Evolutionary conservation across 441 rosid genomes (phyloP).

Genomic region (Gossypium gossypioides): DNA sequence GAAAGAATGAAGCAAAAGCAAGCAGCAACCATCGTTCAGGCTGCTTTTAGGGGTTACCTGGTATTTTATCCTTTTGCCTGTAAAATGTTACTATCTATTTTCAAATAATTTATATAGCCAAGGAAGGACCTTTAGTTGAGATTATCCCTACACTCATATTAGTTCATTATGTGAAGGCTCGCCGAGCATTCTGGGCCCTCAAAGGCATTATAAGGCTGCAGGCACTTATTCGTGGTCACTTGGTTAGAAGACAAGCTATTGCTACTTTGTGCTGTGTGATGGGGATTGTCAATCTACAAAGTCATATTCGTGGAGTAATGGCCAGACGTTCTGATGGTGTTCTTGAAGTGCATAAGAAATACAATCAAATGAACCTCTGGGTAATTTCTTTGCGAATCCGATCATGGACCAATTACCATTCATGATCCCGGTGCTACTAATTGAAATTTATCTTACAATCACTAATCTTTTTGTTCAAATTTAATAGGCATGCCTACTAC

Average conservation of each 20-base stretch:
- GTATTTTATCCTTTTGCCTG: constrained; percentile 34
- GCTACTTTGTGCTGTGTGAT: constrained; percentile 47
- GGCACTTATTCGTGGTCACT: constrained; percentile 65
- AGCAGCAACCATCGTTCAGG: constrained; percentile 70
- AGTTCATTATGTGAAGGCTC: constrained; percentile 44
- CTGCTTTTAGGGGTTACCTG: constrained; percentile 90
- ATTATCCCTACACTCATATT: constrained; percentile 23
- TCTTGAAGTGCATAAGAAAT: constrained; percentile 32
- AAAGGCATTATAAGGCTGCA: constrained; percentile 68
- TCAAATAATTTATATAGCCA: background rate
- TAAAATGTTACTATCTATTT: background rate
- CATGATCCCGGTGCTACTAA: constrained; percentile 5
- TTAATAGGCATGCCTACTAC: background rate
- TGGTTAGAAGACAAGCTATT: constrained; percentile 62
- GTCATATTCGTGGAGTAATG: constrained; percentile 43
- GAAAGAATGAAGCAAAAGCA: constrained; percentile 43
- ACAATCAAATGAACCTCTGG: constrained; percentile 29
- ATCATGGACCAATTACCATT: background rate
- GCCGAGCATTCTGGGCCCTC: constrained; percentile 55
- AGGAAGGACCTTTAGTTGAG: constrained; percentile 7
- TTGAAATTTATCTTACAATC: background rate
- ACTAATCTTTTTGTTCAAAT: background rate
- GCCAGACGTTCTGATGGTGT: constrained; percentile 54
- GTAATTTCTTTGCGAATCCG: constrained; percentile 27
- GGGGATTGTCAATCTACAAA: constrained; percentile 55